phyloP scores from a whole-genome alignment of 2,329 filamentous ascomycete genomes.

The Parastagonospora nodorum region DNA sequence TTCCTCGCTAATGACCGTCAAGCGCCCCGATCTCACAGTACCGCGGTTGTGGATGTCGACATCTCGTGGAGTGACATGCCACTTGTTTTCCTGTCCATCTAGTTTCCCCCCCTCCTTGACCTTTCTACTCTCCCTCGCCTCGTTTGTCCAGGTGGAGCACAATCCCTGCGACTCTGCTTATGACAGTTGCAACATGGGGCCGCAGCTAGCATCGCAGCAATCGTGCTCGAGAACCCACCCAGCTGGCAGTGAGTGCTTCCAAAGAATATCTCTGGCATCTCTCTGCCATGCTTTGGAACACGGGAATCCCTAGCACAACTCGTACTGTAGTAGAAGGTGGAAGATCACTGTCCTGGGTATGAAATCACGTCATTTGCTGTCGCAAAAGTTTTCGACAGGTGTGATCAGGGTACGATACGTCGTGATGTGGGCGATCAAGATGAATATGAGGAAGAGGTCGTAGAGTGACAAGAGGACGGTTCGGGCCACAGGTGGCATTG shows the following conservation, averaged over 20 bases:
- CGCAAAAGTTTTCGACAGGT: too few relatives aligned
- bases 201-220: not conserved
- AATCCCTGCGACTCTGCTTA: not conserved
- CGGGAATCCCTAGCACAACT: too few relatives aligned
- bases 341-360: too few relatives aligned
- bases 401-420: too few relatives aligned
- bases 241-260: conserved; percentile 2
- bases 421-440: too few relatives aligned
- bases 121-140: not conserved
- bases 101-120: not conserved
- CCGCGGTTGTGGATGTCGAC: not conserved
- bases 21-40: not conserved
- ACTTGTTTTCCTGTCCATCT: not conserved
- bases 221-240: conserved; percentile 5
- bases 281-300: not conserved
- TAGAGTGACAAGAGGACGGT: too few relatives aligned
- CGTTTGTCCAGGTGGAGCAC: not conserved
- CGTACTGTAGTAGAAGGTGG: too few relatives aligned
- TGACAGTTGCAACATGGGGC: conserved; percentile 1
- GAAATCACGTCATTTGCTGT: too few relatives aligned
- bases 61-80: not conserved
- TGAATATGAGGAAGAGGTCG: too few relatives aligned
- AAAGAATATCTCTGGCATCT: conserved; percentile 5
- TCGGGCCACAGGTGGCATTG: not conserved
- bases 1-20: conserved; percentile 2